phyloP scores from a whole-genome alignment of 768 basidiomycete genomes.

The Collybia sordida region DNA sequence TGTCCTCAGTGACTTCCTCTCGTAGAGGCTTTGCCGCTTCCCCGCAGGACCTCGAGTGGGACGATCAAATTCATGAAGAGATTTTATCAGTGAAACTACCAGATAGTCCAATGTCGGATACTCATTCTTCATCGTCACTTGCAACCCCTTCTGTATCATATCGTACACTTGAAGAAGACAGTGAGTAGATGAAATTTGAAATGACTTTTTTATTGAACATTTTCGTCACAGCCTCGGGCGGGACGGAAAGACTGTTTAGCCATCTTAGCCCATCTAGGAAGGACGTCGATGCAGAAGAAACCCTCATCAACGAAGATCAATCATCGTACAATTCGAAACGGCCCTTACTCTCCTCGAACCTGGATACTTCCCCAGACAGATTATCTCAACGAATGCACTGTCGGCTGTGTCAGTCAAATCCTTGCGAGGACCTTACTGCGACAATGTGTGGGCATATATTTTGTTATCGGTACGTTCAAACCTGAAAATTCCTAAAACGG shows the following conservation, averaged over 20 bases:
- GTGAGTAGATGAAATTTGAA: neutral
- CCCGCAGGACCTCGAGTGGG: slow-evolving; percentile 19
- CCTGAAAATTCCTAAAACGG: neutral
- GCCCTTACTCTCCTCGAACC: no score
- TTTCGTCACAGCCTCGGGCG: no score
- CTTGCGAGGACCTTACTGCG: slow-evolving; percentile 52
- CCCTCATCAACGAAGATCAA: no score
- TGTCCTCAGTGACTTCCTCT: slow-evolving; percentile 14
- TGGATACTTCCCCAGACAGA: no score
- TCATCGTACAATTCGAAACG: no score
- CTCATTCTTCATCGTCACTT: neutral
- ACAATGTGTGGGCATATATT: slow-evolving; percentile 67
- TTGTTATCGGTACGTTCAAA: slow-evolving; percentile 45
- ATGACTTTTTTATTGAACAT: no score
- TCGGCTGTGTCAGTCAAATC: slow-evolving; percentile 46
- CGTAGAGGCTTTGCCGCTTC: slow-evolving; percentile 25
- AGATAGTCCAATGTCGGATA: neutral
- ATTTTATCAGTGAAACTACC: slow-evolving; percentile 3
- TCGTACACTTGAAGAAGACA: neutral
- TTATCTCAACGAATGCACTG: slow-evolving; percentile 38
- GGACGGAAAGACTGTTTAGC: no score
- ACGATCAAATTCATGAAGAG: slow-evolving; percentile 1
- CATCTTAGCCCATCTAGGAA: no score
- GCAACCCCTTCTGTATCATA: neutral
- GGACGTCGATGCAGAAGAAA: no score